phyloP scores from a whole-genome alignment of 495 filamentous ascomycete genomes.

The Apodospora peruviana region DNA sequence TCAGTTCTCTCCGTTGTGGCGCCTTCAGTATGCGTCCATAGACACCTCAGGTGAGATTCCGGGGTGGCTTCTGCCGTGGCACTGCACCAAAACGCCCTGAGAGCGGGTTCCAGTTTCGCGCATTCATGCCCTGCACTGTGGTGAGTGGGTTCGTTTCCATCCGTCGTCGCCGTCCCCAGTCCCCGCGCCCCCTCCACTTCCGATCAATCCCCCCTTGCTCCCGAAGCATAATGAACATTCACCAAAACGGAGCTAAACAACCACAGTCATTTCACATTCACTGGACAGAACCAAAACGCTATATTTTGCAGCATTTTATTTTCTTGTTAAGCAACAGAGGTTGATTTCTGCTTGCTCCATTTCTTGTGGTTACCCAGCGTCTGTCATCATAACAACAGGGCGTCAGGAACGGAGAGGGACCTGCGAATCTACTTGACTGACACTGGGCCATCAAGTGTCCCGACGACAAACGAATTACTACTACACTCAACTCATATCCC shows the following conservation, averaged over 20 bases:
- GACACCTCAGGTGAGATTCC: too few relatives aligned
- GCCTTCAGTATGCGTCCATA: too few relatives aligned
- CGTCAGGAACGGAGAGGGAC: not conserved
- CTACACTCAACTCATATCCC: constrained; percentile 1
- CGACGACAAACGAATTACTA: too few relatives aligned
- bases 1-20: not conserved
- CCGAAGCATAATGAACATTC: not conserved
- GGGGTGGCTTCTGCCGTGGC: not conserved
- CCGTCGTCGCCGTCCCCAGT: not conserved
- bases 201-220: not conserved
- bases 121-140: not conserved
- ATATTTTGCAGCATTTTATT: not conserved
- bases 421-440: not conserved
- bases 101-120: not conserved
- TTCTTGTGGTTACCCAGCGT: not conserved
- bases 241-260: not conserved
- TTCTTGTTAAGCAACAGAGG: not conserved
- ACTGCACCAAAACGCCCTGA: not conserved
- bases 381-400: not conserved
- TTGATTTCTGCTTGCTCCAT: not conserved
- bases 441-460: not conserved
- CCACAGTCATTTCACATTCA: not conserved
- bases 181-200: not conserved
- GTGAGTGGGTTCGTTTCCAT: not conserved
- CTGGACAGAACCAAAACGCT: not conserved